Conservation (phyloP, 768 basidiomycete genomes). For the Hydnomerulius pinastri region DNA sequence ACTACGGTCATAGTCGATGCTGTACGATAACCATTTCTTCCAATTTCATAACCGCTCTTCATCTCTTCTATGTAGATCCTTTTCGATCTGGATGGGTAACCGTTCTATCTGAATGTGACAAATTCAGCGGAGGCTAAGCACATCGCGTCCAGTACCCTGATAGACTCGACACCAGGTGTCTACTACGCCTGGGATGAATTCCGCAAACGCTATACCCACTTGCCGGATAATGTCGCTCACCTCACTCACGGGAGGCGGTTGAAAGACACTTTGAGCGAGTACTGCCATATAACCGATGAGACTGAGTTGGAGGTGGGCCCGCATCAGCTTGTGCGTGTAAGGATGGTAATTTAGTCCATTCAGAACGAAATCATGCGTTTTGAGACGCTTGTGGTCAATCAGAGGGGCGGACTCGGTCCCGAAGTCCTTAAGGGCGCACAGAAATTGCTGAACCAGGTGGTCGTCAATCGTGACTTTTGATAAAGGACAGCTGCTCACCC, state of each 20-base stretch:
- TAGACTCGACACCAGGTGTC: conserved; percentile 87
- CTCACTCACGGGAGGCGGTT: conserved; percentile 77
- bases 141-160: conserved; percentile 52
- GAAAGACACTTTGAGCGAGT: conserved; percentile 71
- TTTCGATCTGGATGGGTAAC: conserved; percentile 73
- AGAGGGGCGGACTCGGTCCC: conserved; percentile 45
- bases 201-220: conserved; percentile 54
- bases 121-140: conserved; percentile 6
- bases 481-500: neutral
- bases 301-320: conserved; percentile 52
- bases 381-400: conserved; percentile 69
- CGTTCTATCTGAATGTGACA: neutral
- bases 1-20: conserved; percentile 49
- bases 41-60: neutral
- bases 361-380: conserved; percentile 75
- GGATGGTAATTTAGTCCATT: neutral
- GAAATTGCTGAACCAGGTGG: conserved; percentile 56
- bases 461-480: neutral
- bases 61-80: conserved; percentile 46
- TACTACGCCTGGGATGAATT: conserved; percentile 75
- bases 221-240: conserved; percentile 55
- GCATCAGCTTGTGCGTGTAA: neutral
- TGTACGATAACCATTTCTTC: conserved; percentile 35
- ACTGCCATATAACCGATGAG: conserved; percentile 64
- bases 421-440: conserved; percentile 67